Conservation (phyloP, 2,329 filamentous ascomycete genomes). For the Trichophyton equinum region DNA sequence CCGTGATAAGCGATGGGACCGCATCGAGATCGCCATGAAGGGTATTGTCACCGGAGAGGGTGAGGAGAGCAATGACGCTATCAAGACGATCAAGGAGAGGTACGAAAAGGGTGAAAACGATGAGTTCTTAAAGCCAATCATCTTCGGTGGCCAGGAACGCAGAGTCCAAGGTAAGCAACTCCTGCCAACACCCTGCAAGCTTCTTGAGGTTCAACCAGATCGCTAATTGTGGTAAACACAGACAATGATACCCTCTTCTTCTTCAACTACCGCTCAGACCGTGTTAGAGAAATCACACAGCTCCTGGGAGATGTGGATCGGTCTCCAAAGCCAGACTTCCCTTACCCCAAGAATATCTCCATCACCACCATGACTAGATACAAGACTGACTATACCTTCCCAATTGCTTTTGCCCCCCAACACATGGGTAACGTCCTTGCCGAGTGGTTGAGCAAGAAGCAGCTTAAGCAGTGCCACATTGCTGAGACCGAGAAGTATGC, state of each 20-base stretch:
- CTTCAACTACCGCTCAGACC: conserved; percentile 99
- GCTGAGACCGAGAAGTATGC: conserved; percentile 99
- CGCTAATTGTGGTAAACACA: conserved; percentile 22
- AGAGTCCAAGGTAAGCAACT: conserved; percentile 61
- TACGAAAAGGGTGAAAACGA: conserved; percentile 85
- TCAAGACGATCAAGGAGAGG: conserved; percentile 73
- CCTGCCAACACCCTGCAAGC: background rate
- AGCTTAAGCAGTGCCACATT: conserved; percentile 83
- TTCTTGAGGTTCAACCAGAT: background rate
- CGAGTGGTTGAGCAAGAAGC: conserved; percentile 86
- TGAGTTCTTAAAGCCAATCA: conserved; percentile 97
- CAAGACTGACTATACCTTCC: conserved; percentile 88
- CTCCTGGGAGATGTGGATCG: conserved; percentile 85
- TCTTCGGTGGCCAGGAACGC: conserved; percentile 73
- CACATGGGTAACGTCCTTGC: conserved; percentile 97
- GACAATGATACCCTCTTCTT: conserved; percentile 94
- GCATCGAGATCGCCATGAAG: conserved; percentile 79
- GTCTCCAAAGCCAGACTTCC: conserved; percentile 79
- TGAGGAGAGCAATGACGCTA: conserved; percentile 69
- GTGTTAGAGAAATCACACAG: conserved; percentile 91
- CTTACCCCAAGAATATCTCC: conserved; percentile 76
- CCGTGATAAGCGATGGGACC: conserved; percentile 98
- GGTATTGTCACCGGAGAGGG: conserved; percentile 77
- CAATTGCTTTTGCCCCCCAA: conserved; percentile 85
- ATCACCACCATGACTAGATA: conserved; percentile 98